Evolutionary conservation across 805 yeast genomes (phyloP), one percentile per base, ranked within the genome.

Genomic region (Candida sanyiensis): DNA sequence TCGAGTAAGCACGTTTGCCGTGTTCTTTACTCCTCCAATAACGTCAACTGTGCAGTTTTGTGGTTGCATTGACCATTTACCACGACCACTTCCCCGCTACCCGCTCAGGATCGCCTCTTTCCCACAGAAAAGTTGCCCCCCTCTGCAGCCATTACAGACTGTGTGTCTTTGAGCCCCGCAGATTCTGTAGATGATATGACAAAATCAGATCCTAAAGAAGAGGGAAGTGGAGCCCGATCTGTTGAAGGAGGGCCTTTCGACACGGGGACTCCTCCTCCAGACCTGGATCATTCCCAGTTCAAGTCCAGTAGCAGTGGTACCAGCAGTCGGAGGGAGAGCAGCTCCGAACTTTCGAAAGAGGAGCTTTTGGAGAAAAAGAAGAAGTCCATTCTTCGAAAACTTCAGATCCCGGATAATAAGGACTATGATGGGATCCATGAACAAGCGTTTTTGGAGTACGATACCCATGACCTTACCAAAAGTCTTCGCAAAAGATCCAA

Each of bases 351-450:
- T 6, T 32, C 50, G 1, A 45, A 49, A 7, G 51, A 45, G 19
- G 51, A 50, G 19, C 39, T 40, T n/a, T 28, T 39, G 5, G 49
- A 46, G 23, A 35, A 46, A 22, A 54, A 41, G 32, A 43, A 40
- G 28, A 39, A 39, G 21, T 25, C 37, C 2, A 40, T 65, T 13
- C 50, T 63, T 32, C 57, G 54, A 35, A 57, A 49, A 1, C 52
- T 66, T 25, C 51, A 54, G 34, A 66, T 66, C 21, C 63, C 68
- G 1, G 69, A 64, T 36, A 66, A 66, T 43, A 61, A 62, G 39
- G 53, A 57, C 13, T 65, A 64, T 43, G 61, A 61, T 29, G 49
- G 54, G 7, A 49, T 66, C 4, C 63, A 60, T 20, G 58, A 60
- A 34, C 58, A 60, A 35, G 59, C 61, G 40, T 43, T 59, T 23